phyloP scores from a whole-genome alignment of 805 yeast genomes.

The Schwanniomyces occidentalis region DNA sequence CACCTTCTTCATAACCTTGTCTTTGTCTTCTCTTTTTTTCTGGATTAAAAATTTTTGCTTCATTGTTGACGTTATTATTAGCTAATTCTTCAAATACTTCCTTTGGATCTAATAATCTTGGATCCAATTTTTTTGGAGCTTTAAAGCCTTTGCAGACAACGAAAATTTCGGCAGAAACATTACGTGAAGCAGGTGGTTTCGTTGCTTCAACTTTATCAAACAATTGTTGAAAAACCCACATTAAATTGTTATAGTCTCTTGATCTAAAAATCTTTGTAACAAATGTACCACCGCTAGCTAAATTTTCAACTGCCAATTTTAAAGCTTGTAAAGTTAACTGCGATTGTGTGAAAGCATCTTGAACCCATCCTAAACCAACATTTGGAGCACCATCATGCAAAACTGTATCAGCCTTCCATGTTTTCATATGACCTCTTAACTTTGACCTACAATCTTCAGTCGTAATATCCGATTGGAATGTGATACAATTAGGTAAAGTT shows the following conservation, averaged over 20 bases:
- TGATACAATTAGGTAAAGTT: slow-evolving; percentile 90
- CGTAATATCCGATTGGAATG: slow-evolving; percentile 96
- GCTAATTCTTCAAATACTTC: slow-evolving; percentile 93
- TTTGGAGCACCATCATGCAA: slow-evolving; percentile 99
- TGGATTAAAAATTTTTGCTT: slow-evolving; percentile 92
- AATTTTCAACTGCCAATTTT: slow-evolving; percentile 90
- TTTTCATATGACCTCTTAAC: slow-evolving; percentile 92
- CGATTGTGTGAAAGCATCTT: slow-evolving; percentile 98
- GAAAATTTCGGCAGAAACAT: slow-evolving; percentile 98
- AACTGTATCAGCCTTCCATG: slow-evolving; percentile 98
- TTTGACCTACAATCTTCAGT: slow-evolving; percentile 97
- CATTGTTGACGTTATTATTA: slow-evolving; percentile 65
- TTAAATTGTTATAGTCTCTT: slow-evolving; percentile 93
- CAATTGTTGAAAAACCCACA: slow-evolving; percentile 97
- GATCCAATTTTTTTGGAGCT: slow-evolving; percentile 94
- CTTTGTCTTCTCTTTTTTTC: slow-evolving; percentile 87
- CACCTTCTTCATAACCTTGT: slow-evolving; percentile 97
- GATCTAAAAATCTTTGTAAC: slow-evolving; percentile 97
- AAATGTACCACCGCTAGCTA: slow-evolving; percentile 89
- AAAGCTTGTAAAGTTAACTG: slow-evolving; percentile 93
- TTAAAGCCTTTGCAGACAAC: slow-evolving; percentile 95
- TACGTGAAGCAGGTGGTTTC: slow-evolving; percentile 98
- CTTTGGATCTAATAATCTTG: slow-evolving; percentile 85
- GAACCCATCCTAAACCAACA: slow-evolving; percentile 99
- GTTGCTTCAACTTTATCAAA: slow-evolving; percentile 98